Evolutionary conservation across 768 basidiomycete genomes (phyloP), one percentile per base, ranked within the genome.

Genomic region (Collybia nuda): DNA sequence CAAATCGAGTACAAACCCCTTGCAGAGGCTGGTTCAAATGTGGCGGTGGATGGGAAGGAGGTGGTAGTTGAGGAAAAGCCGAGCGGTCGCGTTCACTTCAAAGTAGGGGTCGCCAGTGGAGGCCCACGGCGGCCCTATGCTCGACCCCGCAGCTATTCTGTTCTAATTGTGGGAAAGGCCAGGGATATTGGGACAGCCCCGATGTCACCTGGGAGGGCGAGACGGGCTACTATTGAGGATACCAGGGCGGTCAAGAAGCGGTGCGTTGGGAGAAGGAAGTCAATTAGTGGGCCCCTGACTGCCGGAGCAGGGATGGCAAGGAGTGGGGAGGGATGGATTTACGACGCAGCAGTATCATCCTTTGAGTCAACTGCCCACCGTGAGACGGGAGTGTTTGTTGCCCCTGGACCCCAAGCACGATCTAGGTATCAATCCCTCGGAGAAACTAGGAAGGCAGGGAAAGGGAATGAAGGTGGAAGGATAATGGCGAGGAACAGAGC

Each of bases 1-100:
- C 75, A 77, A 63, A 72, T 67, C 35, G 76, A 79, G 50, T 86
- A 77, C 66, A 82, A 79, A 62, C 76, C 84, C 1, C 59, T 86
- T 42, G 74, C 74, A 0, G 78, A 79, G 56, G 3, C 32, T 2
- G 14, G 32, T 11, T 32, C 9, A 11, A 32, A 32, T 11, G 32
- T 32, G 32, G 56, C 58, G 43, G 58, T 26, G 46, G 56, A 36
- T 49, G 55, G 59, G 51, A 55, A 51, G 51, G 59, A 45, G 35
- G 40, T 54, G 23, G 45, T 52, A 50, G 56, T 41, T 47, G 51
- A 45, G 35, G 22, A 57, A 23, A 47, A 53, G 35, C 47, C 38
- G 50, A 54, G 56, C 21, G 56, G 54, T 2, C 59, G 47, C 18
- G 60, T 69, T 17, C 64, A 60, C 21, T 69, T 72, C 59, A 61